phyloP scores from a whole-genome alignment of 2,329 filamentous ascomycete genomes.

The Aureobasidium namibiae region DNA sequence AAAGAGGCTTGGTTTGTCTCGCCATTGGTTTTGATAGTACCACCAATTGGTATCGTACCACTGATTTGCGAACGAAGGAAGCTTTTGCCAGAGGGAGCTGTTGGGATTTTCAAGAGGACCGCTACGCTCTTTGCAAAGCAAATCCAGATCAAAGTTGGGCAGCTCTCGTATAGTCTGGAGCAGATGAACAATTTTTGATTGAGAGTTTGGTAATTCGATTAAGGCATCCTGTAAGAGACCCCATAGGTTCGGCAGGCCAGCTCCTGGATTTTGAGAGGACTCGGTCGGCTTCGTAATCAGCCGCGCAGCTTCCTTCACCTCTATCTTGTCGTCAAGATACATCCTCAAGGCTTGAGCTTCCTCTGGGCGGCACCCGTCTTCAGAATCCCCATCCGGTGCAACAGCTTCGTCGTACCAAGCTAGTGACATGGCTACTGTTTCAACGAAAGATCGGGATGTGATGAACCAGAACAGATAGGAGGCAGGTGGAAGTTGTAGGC shows the following conservation, averaged over 20 bases:
- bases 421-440: background rate
- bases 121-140: background rate
- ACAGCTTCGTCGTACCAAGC: background rate
- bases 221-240: background rate
- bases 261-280: background rate
- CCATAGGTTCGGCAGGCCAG: background rate
- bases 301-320: background rate
- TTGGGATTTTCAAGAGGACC: background rate
- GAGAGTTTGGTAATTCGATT: background rate
- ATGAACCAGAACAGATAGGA: too few relatives aligned
- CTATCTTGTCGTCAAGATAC: background rate
- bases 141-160: background rate
- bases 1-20: background rate
- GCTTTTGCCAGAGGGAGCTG: background rate
- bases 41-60: background rate
- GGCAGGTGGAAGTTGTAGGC: too few relatives aligned
- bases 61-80: background rate
- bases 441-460: too few relatives aligned
- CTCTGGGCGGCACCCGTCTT: background rate
- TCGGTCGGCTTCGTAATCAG: background rate
- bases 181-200: background rate
- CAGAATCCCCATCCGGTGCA: background rate
- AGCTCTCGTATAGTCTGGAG: background rate
- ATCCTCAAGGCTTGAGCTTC: background rate
- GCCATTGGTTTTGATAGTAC: background rate